Evolutionary conservation across 495 filamentous ascomycete species (phyloP).

Genomic region (Neurospora sp.): DNA sequence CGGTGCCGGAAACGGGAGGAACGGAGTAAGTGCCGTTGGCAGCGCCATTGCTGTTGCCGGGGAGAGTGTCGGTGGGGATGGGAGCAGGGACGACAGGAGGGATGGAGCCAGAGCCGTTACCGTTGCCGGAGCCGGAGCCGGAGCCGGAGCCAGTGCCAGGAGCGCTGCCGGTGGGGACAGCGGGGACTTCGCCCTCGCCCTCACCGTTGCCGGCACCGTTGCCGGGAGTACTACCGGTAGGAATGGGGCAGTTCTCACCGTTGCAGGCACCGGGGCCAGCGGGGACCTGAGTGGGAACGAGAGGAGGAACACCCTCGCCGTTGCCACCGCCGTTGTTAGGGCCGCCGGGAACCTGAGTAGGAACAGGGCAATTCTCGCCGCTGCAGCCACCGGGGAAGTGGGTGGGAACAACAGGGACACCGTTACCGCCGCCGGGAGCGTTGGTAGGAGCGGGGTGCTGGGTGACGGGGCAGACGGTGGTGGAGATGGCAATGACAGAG

Average conservation of each 20-base stretch:
- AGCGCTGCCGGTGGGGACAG: not conserved
- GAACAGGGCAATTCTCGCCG: slow-evolving; percentile 9
- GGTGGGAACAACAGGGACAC: slow-evolving; percentile 20
- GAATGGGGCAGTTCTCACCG: not conserved
- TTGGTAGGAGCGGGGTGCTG: slow-evolving; percentile 13
- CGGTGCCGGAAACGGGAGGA: not conserved
- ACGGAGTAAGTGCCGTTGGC: not conserved
- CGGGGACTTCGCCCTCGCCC: not conserved
- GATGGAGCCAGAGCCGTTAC: not conserved
- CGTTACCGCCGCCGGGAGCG: slow-evolving; percentile 2
- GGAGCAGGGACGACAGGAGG: not conserved
- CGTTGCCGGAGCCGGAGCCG: not conserved
- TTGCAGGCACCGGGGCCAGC: not conserved
- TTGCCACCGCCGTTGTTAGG: not conserved
- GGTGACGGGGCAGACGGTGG: slow-evolving; percentile 49
- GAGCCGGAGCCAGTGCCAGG: not conserved
- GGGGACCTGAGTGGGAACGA: not conserved
- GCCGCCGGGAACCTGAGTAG: not conserved
- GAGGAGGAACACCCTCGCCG: slow-evolving; percentile 5
- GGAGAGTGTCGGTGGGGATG: not conserved
- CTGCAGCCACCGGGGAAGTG: slow-evolving; percentile 13
- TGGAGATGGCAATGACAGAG: slow-evolving; percentile 46
- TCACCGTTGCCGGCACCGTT: not conserved
- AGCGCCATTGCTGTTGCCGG: not conserved
- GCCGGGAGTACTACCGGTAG: not conserved